Percentiles rank a stretch among this genome's conserved stretches.
phyloP scores from a whole-genome alignment of 78 protist species.

The Creolimax fragrantissima region DNA sequence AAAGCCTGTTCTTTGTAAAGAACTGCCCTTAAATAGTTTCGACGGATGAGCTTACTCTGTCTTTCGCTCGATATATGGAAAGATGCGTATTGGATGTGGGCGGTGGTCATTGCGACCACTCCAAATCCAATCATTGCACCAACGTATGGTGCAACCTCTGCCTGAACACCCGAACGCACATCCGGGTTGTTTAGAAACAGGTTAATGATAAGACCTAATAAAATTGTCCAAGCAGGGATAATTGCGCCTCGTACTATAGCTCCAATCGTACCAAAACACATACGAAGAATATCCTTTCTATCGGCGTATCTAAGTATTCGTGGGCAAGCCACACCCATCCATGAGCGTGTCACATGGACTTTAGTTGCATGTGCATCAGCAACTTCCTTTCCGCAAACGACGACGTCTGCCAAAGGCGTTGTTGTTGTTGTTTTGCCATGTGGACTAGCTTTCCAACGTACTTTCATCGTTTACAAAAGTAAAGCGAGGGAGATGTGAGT shows the following conservation, averaged over 20 bases:
- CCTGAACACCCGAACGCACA: neutral
- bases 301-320: neutral
- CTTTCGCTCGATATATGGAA: neutral
- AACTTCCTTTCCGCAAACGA: too few relatives aligned
- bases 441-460: too few relatives aligned
- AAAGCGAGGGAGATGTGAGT: too few relatives aligned
- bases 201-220: neutral
- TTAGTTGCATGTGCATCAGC: too few relatives aligned
- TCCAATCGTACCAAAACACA: neutral
- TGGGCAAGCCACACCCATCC: too few relatives aligned
- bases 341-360: too few relatives aligned
- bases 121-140: neutral
- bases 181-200: neutral
- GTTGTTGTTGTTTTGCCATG: too few relatives aligned
- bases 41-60: neutral
- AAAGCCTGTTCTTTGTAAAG: neutral
- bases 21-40: neutral
- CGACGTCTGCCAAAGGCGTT: too few relatives aligned
- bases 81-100: neutral
- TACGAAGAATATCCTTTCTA: neutral
- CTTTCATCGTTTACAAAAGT: too few relatives aligned
- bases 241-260: neutral
- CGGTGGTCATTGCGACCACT: neutral
- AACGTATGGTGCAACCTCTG: neutral
- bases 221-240: neutral